Evolutionary conservation across 148 eudicot species (phyloP).

Genomic region (Vaccinium macrocarpon): DNA sequence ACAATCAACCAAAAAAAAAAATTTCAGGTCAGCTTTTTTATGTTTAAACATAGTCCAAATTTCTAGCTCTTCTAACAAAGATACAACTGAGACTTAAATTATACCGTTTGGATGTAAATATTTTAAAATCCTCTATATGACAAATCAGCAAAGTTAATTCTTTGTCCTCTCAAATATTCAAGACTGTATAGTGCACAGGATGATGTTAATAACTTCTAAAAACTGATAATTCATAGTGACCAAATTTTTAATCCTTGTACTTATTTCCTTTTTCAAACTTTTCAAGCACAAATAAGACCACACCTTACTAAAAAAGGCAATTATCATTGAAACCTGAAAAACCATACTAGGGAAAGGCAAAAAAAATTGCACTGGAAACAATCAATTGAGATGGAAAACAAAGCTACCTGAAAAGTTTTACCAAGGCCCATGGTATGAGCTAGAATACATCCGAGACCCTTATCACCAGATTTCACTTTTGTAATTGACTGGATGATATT

Average conservation of each 20-base stretch:
- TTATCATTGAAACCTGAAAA: neutral
- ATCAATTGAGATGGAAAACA: neutral
- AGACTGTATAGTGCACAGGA: no score
- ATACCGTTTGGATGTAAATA: neutral
- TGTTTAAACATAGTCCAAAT: neutral
- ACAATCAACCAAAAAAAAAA: neutral
- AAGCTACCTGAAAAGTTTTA: conserved; percentile 91
- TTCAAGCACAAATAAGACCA: neutral
- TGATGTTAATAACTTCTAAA: neutral
- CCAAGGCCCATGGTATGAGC: conserved; percentile 99
- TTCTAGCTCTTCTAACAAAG: neutral
- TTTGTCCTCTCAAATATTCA: neutral
- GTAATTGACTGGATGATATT: conserved; percentile 80
- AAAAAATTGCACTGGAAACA: neutral
- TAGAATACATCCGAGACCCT: conserved; percentile 97
- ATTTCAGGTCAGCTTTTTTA: neutral
- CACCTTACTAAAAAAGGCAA: neutral
- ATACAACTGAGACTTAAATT: neutral
- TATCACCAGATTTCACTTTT: conserved; percentile 86
- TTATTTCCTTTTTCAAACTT: neutral
- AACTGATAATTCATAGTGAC: neutral
- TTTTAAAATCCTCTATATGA: neutral
- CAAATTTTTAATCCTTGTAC: neutral
- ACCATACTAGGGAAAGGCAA: neutral
- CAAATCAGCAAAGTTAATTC: neutral